Base-by-base conservation (phyloP, 257 asterid species). In the Henckelia pumila region DNA sequence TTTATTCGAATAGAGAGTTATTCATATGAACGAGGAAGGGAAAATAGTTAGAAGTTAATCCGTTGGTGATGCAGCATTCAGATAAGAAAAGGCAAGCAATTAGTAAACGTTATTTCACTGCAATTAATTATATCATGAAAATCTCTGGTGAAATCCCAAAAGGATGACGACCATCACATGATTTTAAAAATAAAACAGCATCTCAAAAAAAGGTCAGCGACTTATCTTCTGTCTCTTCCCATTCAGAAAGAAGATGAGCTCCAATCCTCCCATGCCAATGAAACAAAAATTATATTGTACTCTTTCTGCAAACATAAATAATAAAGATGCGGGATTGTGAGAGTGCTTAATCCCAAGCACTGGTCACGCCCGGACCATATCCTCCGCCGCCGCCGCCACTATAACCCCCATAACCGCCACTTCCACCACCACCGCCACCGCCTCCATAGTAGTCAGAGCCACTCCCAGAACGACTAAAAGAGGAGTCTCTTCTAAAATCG, bases 401-500 rank as follows among this genome's bases (percentile, higher is more conserved):
- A n/a, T n/a, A n/a, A n/a, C n/a, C n/a, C 14, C 82, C 73, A 29
- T 28, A 28, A 28, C 30, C 7, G 7, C 82, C 73, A 24, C 71
- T 66, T 65, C 67, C 67, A 17, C 75, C 76, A 70, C 84, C 84
- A 47, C 85, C 72, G 5, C 75, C 30, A 6, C 82, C 79, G 1
- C 85, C 84, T 19, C 81, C 82, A 47, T 81, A 74, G 71, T 73
- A 64, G 69, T 75, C 79, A 6, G 40, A 59, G 14, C 91, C 83
- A 7, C 87, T 70, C 0, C 87, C 79, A 14, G 88, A 73, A 23
- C 91, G 64, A 68, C 40, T 79, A 68, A 8, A 79, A 52, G 85
- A 79, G 13, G 82, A 25, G 57, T 89, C 97, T 62, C 86, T 82
- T 77, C 97, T 80, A 56, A 76, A 89, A 78, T 89, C 97, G 37